phyloP scores from a whole-genome alignment of 23 red algal species.

The Gracilaria domingensis region DNA sequence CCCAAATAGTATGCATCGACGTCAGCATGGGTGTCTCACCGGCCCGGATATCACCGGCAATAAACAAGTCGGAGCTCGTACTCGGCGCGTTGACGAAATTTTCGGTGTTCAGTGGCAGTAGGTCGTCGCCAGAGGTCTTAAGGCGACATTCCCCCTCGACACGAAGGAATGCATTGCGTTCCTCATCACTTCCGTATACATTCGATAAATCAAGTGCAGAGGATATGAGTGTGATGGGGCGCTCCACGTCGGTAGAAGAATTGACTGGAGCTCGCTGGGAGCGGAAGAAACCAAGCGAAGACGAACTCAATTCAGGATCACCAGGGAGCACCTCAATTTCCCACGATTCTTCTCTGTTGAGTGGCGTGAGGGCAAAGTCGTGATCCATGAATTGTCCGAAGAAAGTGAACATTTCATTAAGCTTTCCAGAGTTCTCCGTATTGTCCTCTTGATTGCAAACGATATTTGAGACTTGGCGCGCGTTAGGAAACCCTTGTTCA shows the following conservation, averaged over 20 bases:
- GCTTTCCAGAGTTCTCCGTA: not conserved
- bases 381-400: slow-evolving; percentile 53
- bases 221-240: slow-evolving; percentile 1
- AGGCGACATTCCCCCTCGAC: not conserved
- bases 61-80: slow-evolving; percentile 4
- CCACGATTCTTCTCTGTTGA: not conserved
- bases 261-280: not conserved
- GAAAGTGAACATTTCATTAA: slow-evolving; percentile 43
- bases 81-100: slow-evolving; percentile 34
- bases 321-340: not conserved
- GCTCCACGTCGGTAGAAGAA: not conserved
- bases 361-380: slow-evolving; percentile 34
- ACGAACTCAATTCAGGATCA: not conserved
- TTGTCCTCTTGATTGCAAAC: not conserved
- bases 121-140: not conserved
- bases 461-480: slow-evolving; percentile 20
- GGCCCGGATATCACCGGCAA: slow-evolving; percentile 47
- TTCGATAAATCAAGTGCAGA: slow-evolving; percentile 13
- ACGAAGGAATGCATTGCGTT: not conserved
- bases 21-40: slow-evolving; percentile 45
- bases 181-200: slow-evolving; percentile 15
- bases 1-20: slow-evolving; percentile 42
- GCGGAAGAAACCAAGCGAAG: not conserved
- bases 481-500: not conserved
- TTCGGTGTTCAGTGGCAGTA: slow-evolving; percentile 23